Percentiles rank a stretch among this genome's conserved stretches.
Evolutionary conservation across 2,329 filamentous ascomycete species (phyloP).

Genomic region (Claviceps digitariae): DNA sequence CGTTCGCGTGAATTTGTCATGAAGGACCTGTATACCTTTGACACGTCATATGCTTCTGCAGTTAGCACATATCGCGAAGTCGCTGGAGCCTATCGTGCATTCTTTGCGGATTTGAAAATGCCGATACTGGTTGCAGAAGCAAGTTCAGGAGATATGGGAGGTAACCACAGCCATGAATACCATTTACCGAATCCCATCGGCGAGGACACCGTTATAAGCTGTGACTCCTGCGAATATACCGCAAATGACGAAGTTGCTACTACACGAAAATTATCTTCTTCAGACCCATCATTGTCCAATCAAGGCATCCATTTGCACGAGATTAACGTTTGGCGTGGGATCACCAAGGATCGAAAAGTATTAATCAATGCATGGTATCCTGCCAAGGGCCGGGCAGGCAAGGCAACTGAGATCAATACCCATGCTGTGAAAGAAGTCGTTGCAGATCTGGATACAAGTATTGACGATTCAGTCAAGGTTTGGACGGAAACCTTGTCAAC

Average conservation of each 20-base stretch:
- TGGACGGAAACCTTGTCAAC: constrained; percentile 31
- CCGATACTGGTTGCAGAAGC: constrained; percentile 78
- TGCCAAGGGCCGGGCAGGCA: constrained; percentile 13
- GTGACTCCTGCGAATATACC: constrained; percentile 57
- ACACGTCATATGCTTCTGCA: constrained; percentile 52
- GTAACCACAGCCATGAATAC: constrained; percentile 86
- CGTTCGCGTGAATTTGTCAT: constrained; percentile 87
- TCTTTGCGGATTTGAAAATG: constrained; percentile 74
- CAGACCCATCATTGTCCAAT: not conserved
- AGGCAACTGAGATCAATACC: constrained; percentile 28
- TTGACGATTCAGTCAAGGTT: constrained; percentile 43
- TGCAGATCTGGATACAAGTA: constrained; percentile 55
- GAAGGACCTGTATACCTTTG: constrained; percentile 98
- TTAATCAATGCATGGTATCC: constrained; percentile 60
- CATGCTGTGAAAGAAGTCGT: constrained; percentile 52
- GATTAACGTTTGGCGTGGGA: constrained; percentile 43
- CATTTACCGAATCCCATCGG: constrained; percentile 69
- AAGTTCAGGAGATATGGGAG: constrained; percentile 93
- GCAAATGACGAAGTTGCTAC: constrained; percentile 79
- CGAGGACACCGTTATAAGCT: constrained; percentile 74
- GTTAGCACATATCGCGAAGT: constrained; percentile 70
- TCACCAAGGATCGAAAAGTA: constrained; percentile 52
- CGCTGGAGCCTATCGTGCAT: constrained; percentile 54
- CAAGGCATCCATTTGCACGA: constrained; percentile 4
- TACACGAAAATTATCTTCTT: constrained; percentile 11